Conservation (phyloP, 192 early-diverging fungal genomes). For the Coemansia furcata region DNA sequence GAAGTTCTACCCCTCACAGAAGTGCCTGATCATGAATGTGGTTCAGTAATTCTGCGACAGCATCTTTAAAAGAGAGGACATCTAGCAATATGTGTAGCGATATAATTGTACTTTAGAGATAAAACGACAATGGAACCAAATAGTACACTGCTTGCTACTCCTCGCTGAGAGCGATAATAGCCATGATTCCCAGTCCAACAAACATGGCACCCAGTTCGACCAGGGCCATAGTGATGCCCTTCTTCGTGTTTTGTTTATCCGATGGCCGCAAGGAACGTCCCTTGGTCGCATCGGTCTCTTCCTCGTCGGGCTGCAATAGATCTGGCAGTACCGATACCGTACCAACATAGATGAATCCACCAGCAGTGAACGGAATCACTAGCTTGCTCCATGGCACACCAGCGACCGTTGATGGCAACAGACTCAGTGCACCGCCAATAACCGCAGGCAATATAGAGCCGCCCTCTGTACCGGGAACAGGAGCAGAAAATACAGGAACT, state of each 20-base stretch:
- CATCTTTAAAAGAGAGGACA: constrained; percentile 17
- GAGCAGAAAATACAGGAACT: constrained; percentile 37
- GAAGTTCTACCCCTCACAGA: no score
- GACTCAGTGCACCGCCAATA: constrained; percentile 20
- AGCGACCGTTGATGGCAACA: constrained; percentile 51
- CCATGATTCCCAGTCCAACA: constrained; percentile 75
- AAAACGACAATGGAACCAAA: not conserved
- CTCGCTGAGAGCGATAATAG: constrained; percentile 71
- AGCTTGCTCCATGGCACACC: constrained; percentile 68
- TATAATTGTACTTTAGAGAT: not conserved
- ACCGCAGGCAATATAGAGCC: constrained; percentile 15
- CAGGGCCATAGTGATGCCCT: constrained; percentile 38
- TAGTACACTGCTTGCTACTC: constrained; percentile 18
- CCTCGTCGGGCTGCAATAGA: constrained; percentile 64
- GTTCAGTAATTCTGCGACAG: no score
- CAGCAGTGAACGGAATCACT: constrained; percentile 86
- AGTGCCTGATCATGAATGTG: no score
- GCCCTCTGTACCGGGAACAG: not conserved
- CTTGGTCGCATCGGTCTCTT: constrained; percentile 33
- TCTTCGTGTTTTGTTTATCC: constrained; percentile 12
- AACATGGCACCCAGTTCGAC: constrained; percentile 70
- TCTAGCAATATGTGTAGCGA: not conserved
- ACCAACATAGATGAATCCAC: constrained; percentile 85
- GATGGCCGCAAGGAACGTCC: constrained; percentile 5
- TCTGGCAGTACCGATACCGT: constrained; percentile 84